Evolutionary conservation across 2,329 filamentous ascomycete species (phyloP).

Genomic region (Fusarium sororula): DNA sequence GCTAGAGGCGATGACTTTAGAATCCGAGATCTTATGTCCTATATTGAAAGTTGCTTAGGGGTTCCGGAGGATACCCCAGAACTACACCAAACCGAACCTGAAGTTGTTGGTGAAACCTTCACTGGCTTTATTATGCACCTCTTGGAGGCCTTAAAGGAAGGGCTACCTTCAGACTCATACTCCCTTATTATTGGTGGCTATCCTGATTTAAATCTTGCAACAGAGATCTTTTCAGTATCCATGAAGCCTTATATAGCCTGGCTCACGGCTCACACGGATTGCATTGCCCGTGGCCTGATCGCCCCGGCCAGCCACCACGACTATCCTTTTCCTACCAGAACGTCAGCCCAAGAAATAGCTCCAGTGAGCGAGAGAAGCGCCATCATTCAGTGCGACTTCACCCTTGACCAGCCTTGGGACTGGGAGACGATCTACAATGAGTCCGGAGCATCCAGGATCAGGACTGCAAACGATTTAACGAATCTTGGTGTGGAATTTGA

Average conservation of each 20-base stretch:
- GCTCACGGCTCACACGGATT: neutral
- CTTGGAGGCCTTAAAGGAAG: accelerated
- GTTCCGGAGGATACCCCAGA: too few species aligned
- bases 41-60: too few species aligned
- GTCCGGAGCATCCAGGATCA: accelerated
- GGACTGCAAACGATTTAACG: too few species aligned
- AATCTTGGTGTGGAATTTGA: too few species aligned
- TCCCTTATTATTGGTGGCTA: accelerated
- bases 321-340: neutral
- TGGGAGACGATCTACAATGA: neutral
- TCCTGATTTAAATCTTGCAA: accelerated
- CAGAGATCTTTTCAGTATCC: accelerated
- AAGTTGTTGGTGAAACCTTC: too few species aligned
- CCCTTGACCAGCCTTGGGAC: neutral
- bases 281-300: accelerated
- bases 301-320: accelerated
- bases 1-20: accelerated
- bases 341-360: accelerated
- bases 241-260: accelerated
- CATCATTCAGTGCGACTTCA: neutral
- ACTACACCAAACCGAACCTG: too few species aligned
- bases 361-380: neutral
- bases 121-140: neutral
- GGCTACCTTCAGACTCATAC: accelerated
- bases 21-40: accelerated